These are phyloP conservation scores for Thalassiosira livingstoniorum DNA, from an alignment of 352 stramenopile species.

Conservation along the genomic window DNA sequence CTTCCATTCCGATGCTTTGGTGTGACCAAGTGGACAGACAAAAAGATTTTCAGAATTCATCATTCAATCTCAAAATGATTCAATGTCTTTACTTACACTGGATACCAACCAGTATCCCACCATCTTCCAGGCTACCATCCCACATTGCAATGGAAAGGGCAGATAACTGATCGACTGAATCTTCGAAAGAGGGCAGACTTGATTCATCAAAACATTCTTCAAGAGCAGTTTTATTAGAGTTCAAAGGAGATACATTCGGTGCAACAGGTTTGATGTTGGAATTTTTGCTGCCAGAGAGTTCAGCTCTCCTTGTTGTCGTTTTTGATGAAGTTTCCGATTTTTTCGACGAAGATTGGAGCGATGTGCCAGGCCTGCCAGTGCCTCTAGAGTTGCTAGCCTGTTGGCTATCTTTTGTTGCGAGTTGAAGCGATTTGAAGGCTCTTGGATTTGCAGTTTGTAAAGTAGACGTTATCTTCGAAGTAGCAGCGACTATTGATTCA, in stretches of 20 bases:
- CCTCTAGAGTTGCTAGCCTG: no score
- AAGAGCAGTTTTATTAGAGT: slow-evolving; percentile 9
- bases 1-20: slow-evolving; percentile 78
- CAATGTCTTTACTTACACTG: slow-evolving; percentile 69
- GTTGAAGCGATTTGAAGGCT: slow-evolving; percentile 75
- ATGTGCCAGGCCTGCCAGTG: no score
- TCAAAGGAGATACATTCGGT: no score
- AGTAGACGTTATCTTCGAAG: slow-evolving; percentile 57
- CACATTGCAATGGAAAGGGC: slow-evolving; percentile 74
- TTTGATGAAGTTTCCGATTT: slow-evolving; percentile 13
- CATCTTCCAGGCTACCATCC: slow-evolving; percentile 72
- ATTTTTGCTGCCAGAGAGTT: no score
- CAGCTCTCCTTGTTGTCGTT: slow-evolving; percentile 8
- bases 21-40: slow-evolving; percentile 4
- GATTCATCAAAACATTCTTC: slow-evolving; percentile 33
- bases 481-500: slow-evolving; percentile 37
- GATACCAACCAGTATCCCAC: slow-evolving; percentile 75
- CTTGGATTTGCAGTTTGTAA: slow-evolving; percentile 72
- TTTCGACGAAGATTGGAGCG: background rate
- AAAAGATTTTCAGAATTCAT: slow-evolving; percentile 7
- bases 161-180: slow-evolving; percentile 66
- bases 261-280: no score
- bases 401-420: slow-evolving; percentile 30
- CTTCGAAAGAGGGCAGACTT: slow-evolving; percentile 65
- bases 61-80: slow-evolving; percentile 14